Evolutionary conservation across 1,284 basidiomycete species (phyloP), one percentile per base, ranked within the genome.

Genomic region (Cryptococcus jaspeensis): DNA sequence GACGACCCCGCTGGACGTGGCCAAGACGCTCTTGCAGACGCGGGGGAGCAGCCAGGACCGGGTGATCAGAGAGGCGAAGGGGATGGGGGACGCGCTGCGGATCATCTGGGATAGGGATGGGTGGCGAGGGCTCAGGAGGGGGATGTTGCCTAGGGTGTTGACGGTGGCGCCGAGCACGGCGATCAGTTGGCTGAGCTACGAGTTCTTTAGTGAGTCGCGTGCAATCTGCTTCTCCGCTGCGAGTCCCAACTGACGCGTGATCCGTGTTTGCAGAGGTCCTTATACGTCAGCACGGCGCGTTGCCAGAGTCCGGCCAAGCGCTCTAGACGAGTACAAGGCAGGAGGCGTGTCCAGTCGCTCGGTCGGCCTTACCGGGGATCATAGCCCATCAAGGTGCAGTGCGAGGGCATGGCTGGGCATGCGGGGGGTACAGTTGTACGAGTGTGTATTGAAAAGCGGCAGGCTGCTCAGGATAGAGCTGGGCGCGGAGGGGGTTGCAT

Each of bases 91-190:
- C 72, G 96, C 96, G 6, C 85, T 93, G 70, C 82, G 84, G 68
- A 88, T 99, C 63, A 96, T 99, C 59, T 88, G 88, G 84, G 79
- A 80, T 65, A 81, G 89, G 63, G 91, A 98, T 66, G 96, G 95
- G 6, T 51, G 88, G 45, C 87, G 82, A 69, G 96, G 96, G 0
- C 92, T 99, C 72, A 80, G 82, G 50, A 83, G 96, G 66, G 96
- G 96, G 25, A 81, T 99, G 69, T 83, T 90, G 52, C 96, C 96
- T 6, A 84, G 96, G 48, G 87, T 99, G 47, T 80, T 99, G 72
- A 96, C 95, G 11, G 92, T 92, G 62, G 92, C 98, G 86, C 96
- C 96, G 9, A 94, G 90, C 72, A 98, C 96, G 58, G 96, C 96
- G 7, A 82, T 99, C 50, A 96, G 92, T 79, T 99, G 96, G 95